Evolutionary conservation across 257 asterid genomes (phyloP), one percentile per base, ranked within the genome.

Genomic region (Agastache rugosa): DNA sequence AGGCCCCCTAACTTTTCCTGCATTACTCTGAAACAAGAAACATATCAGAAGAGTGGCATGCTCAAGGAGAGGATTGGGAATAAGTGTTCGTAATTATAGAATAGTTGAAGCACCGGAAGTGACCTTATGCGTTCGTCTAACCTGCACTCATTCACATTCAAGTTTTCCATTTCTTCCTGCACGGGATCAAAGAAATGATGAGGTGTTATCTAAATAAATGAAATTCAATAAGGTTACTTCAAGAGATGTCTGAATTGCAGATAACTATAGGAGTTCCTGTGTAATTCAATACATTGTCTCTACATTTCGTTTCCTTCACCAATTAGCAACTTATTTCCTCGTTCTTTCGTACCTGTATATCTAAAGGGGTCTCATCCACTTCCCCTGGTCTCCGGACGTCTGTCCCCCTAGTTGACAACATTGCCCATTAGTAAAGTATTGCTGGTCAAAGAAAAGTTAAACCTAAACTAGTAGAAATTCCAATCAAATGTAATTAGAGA

Each of bases 301-400:
- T 55, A 9, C 53, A 53, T 3, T 19, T 3, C 22, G 8, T 39
- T 61, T 31, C 31, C 22, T 51, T 34, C 9, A 50, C 63, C 67
- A 51, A 62, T 17, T 23, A 17, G 11, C 62, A 61, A 11, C n/a
- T 42, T 48, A 23, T 25, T 19, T 20, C 67, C 15, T 61, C 50
- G 29, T 34, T 16, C 12, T 16, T 9, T 41, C 80, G 6, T 67
- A 87, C 97, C 96, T 93, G 90, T 85, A 93, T 78, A 84, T 88
- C 79, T 51, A 88, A 67, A 75, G 83, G 84, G 75, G 82, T 87
- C 53, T 86, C 90, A 8, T 89, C 88, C 44, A 75, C 83, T 23
- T 87, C 95, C 67, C 96, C 96, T 6, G 90, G 89, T 73, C 91
- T 81, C 51, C 90, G 76, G 72, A 86, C 91, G 48, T 89, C 90